Base-by-base conservation (phyloP, 148 eudicot genomes). In the Linanthus parryae region DNA sequence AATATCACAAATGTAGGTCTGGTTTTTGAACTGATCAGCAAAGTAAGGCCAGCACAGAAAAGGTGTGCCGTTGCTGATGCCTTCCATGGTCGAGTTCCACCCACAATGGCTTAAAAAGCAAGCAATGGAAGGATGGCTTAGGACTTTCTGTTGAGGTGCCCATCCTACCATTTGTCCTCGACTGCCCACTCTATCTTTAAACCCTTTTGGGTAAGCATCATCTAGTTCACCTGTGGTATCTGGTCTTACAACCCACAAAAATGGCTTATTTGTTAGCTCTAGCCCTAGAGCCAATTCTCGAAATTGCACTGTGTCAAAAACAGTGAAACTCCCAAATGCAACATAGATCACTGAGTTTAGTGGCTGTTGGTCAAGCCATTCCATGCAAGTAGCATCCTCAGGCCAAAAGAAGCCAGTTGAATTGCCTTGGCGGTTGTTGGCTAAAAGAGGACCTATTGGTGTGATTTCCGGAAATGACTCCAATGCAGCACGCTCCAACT, bases 1-100 rank as follows among this genome's bases (percentile, higher is more conserved):
- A 25, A 54, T 35, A 34, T 62, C 66, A 17, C 59, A 53, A 30
- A 52, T 44, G 25, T 62, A 54, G 12, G n/a, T 45, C 40, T 52
- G 21, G 23, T 62, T 50, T 4, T 24, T 19, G 20, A 62, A 45
- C 31, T 62, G 66, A 34, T 62, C 59, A 11, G 37, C 59, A 35
- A 62, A 62, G 44, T 53, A 62, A 34, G 67, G 59, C 67, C 67
- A 44, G 21, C 67, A 62, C 13, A 62, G 16, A 14, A 61, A 61
- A n/a, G 52, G 65, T 7, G 51, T 14, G 4, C 65, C 57, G 29
- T 52, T 52, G 45, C 52, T 43, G 21, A 60, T 20, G 10, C 48
- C 64, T 60, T 60, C 56, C 22, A 60, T 38, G 17, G 33, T 43
- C 30, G 66, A 61, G 49, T 61, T 61, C 66, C 66, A 52, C 9